Conservation (phyloP, 371 early-diverging fungal genomes). For the Fennellomyces sp. region DNA sequence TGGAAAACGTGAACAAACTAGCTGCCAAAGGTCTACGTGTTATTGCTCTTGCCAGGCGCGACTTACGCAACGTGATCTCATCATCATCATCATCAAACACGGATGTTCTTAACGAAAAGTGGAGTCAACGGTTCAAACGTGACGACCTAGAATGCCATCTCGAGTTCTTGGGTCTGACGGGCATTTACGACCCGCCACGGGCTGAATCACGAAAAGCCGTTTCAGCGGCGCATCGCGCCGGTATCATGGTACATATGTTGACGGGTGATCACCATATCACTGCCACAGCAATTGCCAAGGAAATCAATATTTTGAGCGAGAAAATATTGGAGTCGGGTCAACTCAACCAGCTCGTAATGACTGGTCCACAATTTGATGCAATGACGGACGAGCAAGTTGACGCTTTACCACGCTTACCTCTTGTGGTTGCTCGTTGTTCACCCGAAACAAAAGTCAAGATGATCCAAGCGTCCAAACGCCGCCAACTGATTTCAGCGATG, state of each 20-base stretch:
- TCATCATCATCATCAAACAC: slow-evolving; percentile 25
- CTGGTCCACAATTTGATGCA: slow-evolving; percentile 79
- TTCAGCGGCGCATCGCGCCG: slow-evolving; percentile 83
- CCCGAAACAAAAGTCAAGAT: slow-evolving; percentile 98
- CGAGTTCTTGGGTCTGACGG: slow-evolving; percentile 84
- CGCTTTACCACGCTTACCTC: slow-evolving; percentile 75
- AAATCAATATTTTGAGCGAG: slow-evolving; percentile 79
- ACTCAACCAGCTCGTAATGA: slow-evolving; percentile 70
- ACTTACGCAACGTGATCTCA: slow-evolving; percentile 19
- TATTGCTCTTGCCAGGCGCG: slow-evolving; percentile 61
- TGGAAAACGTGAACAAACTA: slow-evolving; percentile 22
- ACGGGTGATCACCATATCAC: slow-evolving; percentile 93
- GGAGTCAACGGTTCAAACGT: slow-evolving; percentile 36
- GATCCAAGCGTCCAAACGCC: slow-evolving; percentile 88
- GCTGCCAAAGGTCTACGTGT: slow-evolving; percentile 49
- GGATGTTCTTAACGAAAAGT: slow-evolving; percentile 15
- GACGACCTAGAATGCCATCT: slow-evolving; percentile 67
- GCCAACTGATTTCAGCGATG: slow-evolving; percentile 72
- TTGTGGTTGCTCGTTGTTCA: slow-evolving; percentile 91
- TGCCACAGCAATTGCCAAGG: slow-evolving; percentile 86
- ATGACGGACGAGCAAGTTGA: slow-evolving; percentile 83
- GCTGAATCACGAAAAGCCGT: slow-evolving; percentile 74
- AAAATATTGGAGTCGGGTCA: slow-evolving; percentile 35
- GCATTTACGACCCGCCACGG: slow-evolving; percentile 90
- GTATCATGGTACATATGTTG: slow-evolving; percentile 91